Base-by-base conservation (phyloP, 2,329 filamentous ascomycete genomes). In the Rasamsonia emersonii region DNA sequence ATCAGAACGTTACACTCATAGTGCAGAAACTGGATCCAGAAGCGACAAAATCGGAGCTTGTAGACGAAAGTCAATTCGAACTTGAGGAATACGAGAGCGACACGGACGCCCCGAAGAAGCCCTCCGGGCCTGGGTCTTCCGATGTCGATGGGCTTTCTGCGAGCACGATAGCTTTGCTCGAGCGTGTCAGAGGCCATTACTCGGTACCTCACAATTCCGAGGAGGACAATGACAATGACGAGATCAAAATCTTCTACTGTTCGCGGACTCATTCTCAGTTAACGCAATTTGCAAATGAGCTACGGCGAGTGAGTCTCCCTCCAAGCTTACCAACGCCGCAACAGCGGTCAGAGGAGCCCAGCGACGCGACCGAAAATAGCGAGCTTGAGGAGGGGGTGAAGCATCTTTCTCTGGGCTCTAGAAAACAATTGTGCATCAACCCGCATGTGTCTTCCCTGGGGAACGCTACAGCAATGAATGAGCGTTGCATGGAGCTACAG, bases 261-360 rank as follows among this genome's bases (percentile, higher is more conserved):
- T 95, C 88, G 5, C 75, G 88, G 51, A 95, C 88, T 1, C 88
- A 95, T 56, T 95, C 88, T 3, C 88, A 95, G 50, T 62, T 95
- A 9, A 81, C 82, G 1, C 88, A 95, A 51, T 93, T 95, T 56
- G 79, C 89, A 11, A 73, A 77, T 24, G 88, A 95, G 55, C 62
- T 95, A 30, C 75, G 79, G 2, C 77, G 85, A 17, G 83, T 93
- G n/a, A 62, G 64, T 1, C 77, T 93, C 38, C 84, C 86, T 4
- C 70, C 84, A 0, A 84, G 81, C 2, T 57, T 91, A 3, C 74
- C 76, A 1, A 18, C 27, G 18, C 36, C 8, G 6, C 17, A 13
- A 7, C 15, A 18, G 2, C 42, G 50, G n/a, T 56, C 58, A 50
- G 52, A 15, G 36, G 42, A 8, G 47, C 49, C 18, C 19, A 32